Conservation (phyloP, 805 yeast genomes). For the Lipomyces orientalis region DNA sequence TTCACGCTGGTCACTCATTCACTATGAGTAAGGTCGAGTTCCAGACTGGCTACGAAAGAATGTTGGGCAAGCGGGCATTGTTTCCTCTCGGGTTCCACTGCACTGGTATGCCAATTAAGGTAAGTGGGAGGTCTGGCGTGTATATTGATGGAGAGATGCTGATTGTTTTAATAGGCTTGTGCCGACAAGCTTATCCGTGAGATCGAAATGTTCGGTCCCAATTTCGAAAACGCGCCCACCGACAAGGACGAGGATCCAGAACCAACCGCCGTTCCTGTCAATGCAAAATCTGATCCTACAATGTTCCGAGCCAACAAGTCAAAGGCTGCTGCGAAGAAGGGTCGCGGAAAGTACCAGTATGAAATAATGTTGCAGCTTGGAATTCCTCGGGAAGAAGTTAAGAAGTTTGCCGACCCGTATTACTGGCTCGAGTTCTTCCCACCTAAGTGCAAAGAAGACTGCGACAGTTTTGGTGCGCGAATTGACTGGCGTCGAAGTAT, state of each 20-base stretch:
- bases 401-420: conserved; percentile 87
- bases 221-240: conserved; percentile 67
- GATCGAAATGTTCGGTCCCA: conserved; percentile 85
- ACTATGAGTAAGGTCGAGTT: conserved; percentile 93
- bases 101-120: conserved; percentile 95
- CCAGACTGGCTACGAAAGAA: conserved; percentile 90
- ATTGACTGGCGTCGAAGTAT: conserved; percentile 98
- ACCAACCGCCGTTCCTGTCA: conserved; percentile 39
- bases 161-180: conserved; percentile 60
- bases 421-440: conserved; percentile 94
- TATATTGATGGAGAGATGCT: not conserved
- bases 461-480: conserved; percentile 83
- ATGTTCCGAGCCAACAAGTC: conserved; percentile 92
- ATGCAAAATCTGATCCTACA: conserved; percentile 64
- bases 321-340: conserved; percentile 91
- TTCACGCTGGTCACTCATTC: conserved; percentile 97
- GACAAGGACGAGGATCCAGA: conserved; percentile 53
- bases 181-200: conserved; percentile 96
- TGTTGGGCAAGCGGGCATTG: conserved; percentile 88
- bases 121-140: not conserved
- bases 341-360: conserved; percentile 91
- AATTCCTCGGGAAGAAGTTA: conserved; percentile 78
- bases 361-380: conserved; percentile 97
- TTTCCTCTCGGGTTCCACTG: conserved; percentile 99
- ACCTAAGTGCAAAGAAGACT: conserved; percentile 81